Base-by-base conservation (phyloP, 2,329 filamentous ascomycete species). In the Proliferodiscus dingleyae region DNA sequence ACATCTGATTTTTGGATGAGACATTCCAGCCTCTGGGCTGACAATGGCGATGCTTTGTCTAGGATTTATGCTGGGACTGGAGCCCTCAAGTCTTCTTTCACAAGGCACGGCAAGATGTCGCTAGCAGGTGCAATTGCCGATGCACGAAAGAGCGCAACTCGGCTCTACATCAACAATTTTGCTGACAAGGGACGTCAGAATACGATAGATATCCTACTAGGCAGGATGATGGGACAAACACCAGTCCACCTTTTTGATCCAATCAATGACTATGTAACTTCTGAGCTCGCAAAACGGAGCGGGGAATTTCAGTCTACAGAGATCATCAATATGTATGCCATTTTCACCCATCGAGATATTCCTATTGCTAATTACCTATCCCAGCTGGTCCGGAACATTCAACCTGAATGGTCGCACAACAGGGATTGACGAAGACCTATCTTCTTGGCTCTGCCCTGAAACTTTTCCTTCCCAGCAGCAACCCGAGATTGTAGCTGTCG, bases 151-250 rank as follows among this genome's bases (percentile, higher is more conserved):
- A 95, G 89, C 54, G 90, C 91, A 1, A 93, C 93, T 42, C 78
- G 93, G 49, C 79, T 96, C 52, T 97, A 96, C 63, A 91, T 96
- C 69, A 98, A 98, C 69, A 97, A 96, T 62, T 97, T 98, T 64
- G 80, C 89, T 7, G 93, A 98, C 64, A 95, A 95, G 54, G 87
- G 84, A 18, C 78, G 89, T 37, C 93, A 98, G 63, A 90, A 89
- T 56, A 96, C 89, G 1, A 97, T 98, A 55, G 93, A 98, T 65
- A 83, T 95, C 69, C 75, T 98, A 5, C 74, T 98, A 4, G 91
- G 91, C 2, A 79, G 89, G 43, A 69, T 95, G 32, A 84, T 95
- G 48, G 87, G 88, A 21, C 91, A 97, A 64, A 70, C 75, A 1
- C 82, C 88, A 1, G 91, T 97, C 3, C 80, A 90, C 62, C 71